These are phyloP conservation scores for Eimeria falciformis DNA, from an alignment of 169 alveolate genomes.

Conservation along the genomic window DNA sequence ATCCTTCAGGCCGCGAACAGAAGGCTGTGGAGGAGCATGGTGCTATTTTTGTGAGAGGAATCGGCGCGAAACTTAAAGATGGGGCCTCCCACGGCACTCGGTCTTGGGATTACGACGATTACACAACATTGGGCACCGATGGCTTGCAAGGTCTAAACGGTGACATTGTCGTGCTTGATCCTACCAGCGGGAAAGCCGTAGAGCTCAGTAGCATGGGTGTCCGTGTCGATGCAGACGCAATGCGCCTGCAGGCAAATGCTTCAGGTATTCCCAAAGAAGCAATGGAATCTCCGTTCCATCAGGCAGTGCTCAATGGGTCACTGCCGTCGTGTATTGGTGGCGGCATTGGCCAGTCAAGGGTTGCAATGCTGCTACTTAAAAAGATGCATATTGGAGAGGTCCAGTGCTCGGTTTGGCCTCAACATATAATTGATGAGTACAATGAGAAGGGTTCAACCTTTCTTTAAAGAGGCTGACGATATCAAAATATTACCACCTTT, in stretches of 20 bases:
- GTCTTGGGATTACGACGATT: conserved; percentile 64
- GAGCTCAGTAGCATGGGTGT: conserved; percentile 64
- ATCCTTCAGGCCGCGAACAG: conserved; percentile 33
- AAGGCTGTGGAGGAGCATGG: conserved; percentile 58
- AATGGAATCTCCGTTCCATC: conserved; percentile 53
- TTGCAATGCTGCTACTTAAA: conserved; percentile 51
- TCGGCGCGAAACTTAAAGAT: conserved; percentile 14
- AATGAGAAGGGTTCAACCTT: background rate
- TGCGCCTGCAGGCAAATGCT: conserved; percentile 35
- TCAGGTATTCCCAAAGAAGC: background rate
- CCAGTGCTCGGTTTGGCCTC: conserved; percentile 61
- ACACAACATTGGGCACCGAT: conserved; percentile 26
- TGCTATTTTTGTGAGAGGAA: conserved; percentile 39
- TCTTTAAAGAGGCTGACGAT: background rate
- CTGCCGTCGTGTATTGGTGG: conserved; percentile 58
- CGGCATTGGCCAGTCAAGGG: conserved; percentile 63
- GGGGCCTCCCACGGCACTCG: conserved; percentile 42
- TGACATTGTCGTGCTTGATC: conserved; percentile 46
- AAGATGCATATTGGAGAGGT: conserved; percentile 65
- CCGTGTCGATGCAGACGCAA: conserved; percentile 35
- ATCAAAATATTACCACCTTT: too few species aligned
- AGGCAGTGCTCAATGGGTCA: background rate
- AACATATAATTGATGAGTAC: conserved; percentile 30
- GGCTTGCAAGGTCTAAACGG: conserved; percentile 46
- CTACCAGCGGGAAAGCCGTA: conserved; percentile 45